phyloP scores from a whole-genome alignment of 2,329 filamentous ascomycete genomes.

The Stemphylium beticola region DNA sequence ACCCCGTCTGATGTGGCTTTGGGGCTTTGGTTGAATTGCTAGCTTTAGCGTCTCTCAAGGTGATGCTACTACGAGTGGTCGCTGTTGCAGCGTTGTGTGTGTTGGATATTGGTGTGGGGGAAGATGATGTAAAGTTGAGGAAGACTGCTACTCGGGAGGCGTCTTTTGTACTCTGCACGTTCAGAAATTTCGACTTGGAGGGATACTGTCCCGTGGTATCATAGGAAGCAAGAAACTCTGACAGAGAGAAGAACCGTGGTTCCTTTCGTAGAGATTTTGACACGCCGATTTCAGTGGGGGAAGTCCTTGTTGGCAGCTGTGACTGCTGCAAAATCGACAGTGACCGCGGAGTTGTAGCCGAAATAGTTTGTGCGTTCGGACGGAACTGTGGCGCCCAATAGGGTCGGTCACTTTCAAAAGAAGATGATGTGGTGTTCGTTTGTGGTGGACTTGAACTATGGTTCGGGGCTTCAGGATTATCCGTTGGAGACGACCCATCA shows the following conservation, averaged over 20 bases:
- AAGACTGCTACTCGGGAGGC: not conserved
- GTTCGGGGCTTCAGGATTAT: not conserved
- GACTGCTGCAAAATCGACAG: not conserved
- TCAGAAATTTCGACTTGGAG: not conserved
- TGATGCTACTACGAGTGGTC: not conserved
- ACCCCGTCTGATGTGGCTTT: no score
- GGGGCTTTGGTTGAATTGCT: not conserved
- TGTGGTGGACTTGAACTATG: not conserved
- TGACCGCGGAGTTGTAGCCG: not conserved
- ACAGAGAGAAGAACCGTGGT: not conserved
- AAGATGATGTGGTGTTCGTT: not conserved
- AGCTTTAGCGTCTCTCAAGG: not conserved
- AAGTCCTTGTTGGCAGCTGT: no score
- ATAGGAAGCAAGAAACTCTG: not conserved
- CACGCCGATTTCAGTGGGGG: no score
- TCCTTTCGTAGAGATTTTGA: not conserved
- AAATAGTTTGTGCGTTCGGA: conserved; percentile 8
- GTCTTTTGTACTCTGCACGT: not conserved
- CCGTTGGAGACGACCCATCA: not conserved
- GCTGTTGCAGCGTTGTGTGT: not conserved
- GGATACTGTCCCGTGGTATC: not conserved
- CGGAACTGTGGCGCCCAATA: conserved; percentile 34
- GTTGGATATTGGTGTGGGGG: not conserved
- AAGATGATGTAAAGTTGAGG: not conserved
- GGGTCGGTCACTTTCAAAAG: conserved; percentile 19